A percentile compares a stretch with the other conserved stretches of the same genome.
Evolutionary conservation across 176 grass and related monocot species (phyloP).

Genomic region (Oryza glaberrima): DNA sequence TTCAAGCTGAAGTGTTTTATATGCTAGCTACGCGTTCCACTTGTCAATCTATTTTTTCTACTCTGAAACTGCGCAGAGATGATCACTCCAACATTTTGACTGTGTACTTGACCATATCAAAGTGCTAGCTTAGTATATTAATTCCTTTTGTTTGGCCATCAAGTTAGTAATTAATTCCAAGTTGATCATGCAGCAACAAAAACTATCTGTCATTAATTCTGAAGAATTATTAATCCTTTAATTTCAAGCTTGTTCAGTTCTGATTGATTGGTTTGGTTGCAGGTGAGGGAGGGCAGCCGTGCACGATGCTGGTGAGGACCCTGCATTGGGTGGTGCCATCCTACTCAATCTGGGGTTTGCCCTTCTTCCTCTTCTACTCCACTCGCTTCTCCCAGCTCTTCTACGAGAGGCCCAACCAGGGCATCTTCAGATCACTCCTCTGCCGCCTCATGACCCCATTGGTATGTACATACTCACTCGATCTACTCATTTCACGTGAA

Average conservation of each 20-base stretch:
- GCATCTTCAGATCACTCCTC: conserved; percentile 63
- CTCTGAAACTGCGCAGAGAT: background rate
- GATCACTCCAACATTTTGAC: background rate
- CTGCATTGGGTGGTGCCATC: conserved; percentile 96
- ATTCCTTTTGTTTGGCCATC: background rate
- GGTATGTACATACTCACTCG: conserved; percentile 45
- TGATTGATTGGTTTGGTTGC: background rate
- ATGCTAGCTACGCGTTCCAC: background rate
- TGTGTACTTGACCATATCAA: background rate
- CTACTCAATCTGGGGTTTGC: conserved; percentile 96
- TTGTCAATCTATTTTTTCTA: conserved; percentile 5
- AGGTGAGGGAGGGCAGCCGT: conserved; percentile 75
- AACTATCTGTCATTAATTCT: background rate
- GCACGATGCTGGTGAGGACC: conserved; percentile 89
- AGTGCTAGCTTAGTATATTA: background rate
- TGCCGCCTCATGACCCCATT: conserved; percentile 70
- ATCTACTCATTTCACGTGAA: background rate
- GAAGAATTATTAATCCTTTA: background rate
- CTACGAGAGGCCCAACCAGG: conserved; percentile 80
- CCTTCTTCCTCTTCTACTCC: conserved; percentile 95
- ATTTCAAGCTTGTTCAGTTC: background rate
- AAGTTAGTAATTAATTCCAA: background rate
- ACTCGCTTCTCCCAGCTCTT: conserved; percentile 85
- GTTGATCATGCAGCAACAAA: background rate
- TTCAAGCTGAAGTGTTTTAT: conserved; percentile 13